Base-by-base conservation (phyloP, 2,329 filamentous ascomycete species). In the Xenoacremonium recifei region DNA sequence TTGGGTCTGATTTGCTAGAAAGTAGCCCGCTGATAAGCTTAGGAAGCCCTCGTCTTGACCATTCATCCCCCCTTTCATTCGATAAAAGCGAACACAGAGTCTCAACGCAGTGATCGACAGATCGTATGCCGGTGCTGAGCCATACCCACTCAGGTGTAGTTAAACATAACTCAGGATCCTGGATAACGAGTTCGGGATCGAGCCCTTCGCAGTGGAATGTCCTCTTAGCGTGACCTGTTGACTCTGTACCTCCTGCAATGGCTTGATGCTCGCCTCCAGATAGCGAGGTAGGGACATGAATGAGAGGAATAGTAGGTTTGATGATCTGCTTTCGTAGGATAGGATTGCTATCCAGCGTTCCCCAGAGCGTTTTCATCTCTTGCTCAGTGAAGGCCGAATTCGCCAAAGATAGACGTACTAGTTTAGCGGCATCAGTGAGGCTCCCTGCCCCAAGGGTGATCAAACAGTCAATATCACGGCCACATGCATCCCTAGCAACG, bases 101-200 rank as follows among this genome's bases (percentile, higher is more conserved):
- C 58, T 82, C 78, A 4, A 82, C 70, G 42, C 76, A 80, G 52
- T 81, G 77, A 49, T 82, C 78, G 0, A 82, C 68, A 0, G 73
- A 70, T 7, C 78, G 66, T 6, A 82, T 66, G 0, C 80, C 80
- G 0, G 77, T 79, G 32, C 72, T 75, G 2, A 82, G 62, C 79
- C 79, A 84, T 16, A 80, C 65, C 16, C 63, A 62, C 1, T 65
- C 61, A 0, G 79, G 79, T 0, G 78, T 82, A 0, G 72, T 73
- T 2, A 64, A 57, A 13, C 67, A 69, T 1, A 83, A 62, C 12
- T 67, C 62, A 2, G 79, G 75, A 42, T 82, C 79, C 3, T 81
- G 70, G 27, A 84, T 75, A 5, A 82, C 66, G 4, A 84, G 66
- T 4, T 69, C 58, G 0, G 78, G 69, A 0, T 72, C 70, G 21